These are phyloP conservation scores for Hippophae rhamnoides DNA, from an alignment of 306 rosid genomes.

Conservation along the genomic window DNA sequence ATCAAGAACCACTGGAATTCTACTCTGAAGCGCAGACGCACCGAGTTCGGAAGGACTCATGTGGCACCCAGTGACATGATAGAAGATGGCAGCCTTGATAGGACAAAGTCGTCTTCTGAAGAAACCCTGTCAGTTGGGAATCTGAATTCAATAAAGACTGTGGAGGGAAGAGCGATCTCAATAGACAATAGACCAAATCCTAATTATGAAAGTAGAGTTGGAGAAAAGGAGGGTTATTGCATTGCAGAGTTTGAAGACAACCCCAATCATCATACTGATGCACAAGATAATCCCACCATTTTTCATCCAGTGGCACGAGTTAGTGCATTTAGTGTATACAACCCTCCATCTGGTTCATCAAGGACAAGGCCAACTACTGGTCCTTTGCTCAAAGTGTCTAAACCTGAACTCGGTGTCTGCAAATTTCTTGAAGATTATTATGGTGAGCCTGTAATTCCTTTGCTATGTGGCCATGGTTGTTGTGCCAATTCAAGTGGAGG, in stretches of 20 bases:
- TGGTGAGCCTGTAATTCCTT: constrained; percentile 45
- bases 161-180: constrained; percentile 43
- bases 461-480: constrained; percentile 77
- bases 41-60: constrained; percentile 42
- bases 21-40: constrained; percentile 64
- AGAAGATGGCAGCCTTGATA: constrained; percentile 69
- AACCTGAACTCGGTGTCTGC: constrained; percentile 42
- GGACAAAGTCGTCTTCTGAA: constrained; percentile 79
- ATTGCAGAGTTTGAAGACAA: constrained; percentile 42
- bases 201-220: constrained; percentile 37
- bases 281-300: constrained; percentile 53
- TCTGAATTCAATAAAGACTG: constrained; percentile 63
- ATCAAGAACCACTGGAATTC: constrained; percentile 96
- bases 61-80: constrained; percentile 38
- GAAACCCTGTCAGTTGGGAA: constrained; percentile 79
- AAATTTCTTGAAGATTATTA: constrained; percentile 50
- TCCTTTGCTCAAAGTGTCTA: constrained; percentile 44
- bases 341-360: constrained; percentile 31
- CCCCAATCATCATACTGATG: constrained; percentile 35
- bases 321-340: constrained; percentile 73
- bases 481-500: constrained; percentile 30
- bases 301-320: constrained; percentile 66
- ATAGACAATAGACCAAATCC: no score
- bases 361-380: constrained; percentile 61
- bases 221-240: constrained; percentile 37